These are phyloP conservation scores for Zea mays DNA, from an alignment of 176 grass and related monocot species.

Conservation along the genomic window Zm-B73-REFERENCE-NAM-5.0 NC_050097.1:18198501-18199000, in stretches of 20 bases:
- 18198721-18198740: not conserved
- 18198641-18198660: slow-evolving; percentile 1
- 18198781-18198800: not conserved
- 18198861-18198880: slow-evolving; percentile 1
- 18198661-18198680: not conserved
- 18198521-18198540: slow-evolving; percentile 11
- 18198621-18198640: slow-evolving; percentile 8
- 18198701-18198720: not conserved
- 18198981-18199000: slow-evolving; percentile 12
- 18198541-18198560: slow-evolving; percentile 29
- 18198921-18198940: not conserved
- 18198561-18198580: not conserved
- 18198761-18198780: slow-evolving; percentile 11
- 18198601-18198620: slow-evolving; percentile 12
- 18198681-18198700: not conserved
- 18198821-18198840: not conserved
- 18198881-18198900: slow-evolving; percentile 24
- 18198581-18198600: not conserved
- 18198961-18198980: slow-evolving; percentile 8
- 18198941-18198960: slow-evolving; percentile 7
- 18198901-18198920: not conserved
- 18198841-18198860: slow-evolving; percentile 2
- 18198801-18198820: slow-evolving; percentile 10
- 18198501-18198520: slow-evolving; percentile 21
- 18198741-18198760: not conserved